A percentile compares a stretch with the other conserved stretches of the same genome.
Conservation (phyloP, 2,329 filamentous ascomycete genomes). For the Alternaria conjuncta region DNA sequence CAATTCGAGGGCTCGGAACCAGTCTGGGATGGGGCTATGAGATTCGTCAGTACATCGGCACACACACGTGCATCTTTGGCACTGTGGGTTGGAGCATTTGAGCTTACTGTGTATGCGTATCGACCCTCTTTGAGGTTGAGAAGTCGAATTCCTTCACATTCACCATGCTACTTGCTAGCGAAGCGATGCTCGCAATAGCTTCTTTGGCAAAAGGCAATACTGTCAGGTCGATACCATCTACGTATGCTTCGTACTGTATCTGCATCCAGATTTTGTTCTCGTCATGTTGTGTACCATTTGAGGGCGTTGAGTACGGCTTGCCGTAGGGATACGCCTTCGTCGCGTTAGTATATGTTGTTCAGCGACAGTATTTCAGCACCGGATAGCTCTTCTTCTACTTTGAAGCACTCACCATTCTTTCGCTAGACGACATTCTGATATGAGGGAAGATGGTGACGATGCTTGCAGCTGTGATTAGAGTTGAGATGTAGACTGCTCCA, state of each 20-base stretch:
- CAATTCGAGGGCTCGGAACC: constrained; percentile 43
- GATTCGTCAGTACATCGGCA: background rate
- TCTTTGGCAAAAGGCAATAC: constrained; percentile 38
- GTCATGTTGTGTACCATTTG: background rate
- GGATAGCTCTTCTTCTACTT: background rate
- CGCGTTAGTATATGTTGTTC: background rate
- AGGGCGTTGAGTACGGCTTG: background rate
- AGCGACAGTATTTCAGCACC: background rate
- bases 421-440: background rate
- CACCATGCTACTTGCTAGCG: constrained; percentile 18
- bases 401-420: background rate
- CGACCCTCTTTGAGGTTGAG: constrained; percentile 33
- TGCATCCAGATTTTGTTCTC: constrained; percentile 5
- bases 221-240: constrained; percentile 35
- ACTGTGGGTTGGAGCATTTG: no score
- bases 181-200: constrained; percentile 37
- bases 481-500: background rate
- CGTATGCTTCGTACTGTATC: constrained; percentile 21
- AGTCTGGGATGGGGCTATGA: constrained; percentile 36
- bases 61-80: no score
- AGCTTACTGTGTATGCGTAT: constrained; percentile 43
- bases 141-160: constrained; percentile 14
- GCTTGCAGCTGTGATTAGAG: background rate
- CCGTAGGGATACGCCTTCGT: constrained; percentile 2
- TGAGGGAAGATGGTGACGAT: background rate